phyloP scores from a whole-genome alignment of 176 grass and related monocot species.

The Zea luxurians region DNA sequence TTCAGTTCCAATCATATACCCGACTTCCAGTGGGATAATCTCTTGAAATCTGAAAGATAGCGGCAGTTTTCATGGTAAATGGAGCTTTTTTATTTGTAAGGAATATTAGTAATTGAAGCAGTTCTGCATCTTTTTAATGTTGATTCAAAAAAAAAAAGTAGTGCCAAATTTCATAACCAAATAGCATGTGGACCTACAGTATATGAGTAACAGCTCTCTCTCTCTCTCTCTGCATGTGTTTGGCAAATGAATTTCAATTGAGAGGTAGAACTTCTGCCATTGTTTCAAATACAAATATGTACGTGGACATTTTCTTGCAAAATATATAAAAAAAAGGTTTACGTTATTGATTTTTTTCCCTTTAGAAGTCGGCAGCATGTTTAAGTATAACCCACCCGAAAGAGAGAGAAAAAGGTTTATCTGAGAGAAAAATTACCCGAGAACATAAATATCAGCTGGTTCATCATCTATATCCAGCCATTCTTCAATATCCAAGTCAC shows the following conservation, averaged over 20 bases:
- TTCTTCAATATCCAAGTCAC: slow-evolving; percentile 51
- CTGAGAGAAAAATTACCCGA: slow-evolving; percentile 54
- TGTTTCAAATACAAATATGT: neutral
- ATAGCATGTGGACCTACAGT: neutral
- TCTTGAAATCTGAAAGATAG: slow-evolving; percentile 76
- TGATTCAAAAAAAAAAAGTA: too few relatives aligned
- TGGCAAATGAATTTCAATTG: neutral
- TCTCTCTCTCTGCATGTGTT: too few relatives aligned
- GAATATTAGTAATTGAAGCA: slow-evolving; percentile 7
- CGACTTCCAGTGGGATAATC: slow-evolving; percentile 75
- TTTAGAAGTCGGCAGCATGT: neutral
- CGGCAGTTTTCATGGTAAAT: slow-evolving; percentile 40
- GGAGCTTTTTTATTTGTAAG: neutral
- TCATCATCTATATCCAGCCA: slow-evolving; percentile 73
- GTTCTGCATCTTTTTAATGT: neutral
- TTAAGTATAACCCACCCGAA: neutral
- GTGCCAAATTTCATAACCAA: neutral
- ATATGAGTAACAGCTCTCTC: neutral
- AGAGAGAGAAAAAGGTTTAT: neutral
- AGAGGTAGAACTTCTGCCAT: too few relatives aligned
- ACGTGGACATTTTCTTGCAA: neutral
- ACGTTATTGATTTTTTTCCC: neutral
- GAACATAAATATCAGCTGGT: slow-evolving; percentile 81
- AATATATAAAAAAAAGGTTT: neutral
- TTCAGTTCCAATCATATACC: slow-evolving; percentile 73